Conservation (phyloP, 768 basidiomycete genomes). For the Naematelia aurantialba region DNA sequence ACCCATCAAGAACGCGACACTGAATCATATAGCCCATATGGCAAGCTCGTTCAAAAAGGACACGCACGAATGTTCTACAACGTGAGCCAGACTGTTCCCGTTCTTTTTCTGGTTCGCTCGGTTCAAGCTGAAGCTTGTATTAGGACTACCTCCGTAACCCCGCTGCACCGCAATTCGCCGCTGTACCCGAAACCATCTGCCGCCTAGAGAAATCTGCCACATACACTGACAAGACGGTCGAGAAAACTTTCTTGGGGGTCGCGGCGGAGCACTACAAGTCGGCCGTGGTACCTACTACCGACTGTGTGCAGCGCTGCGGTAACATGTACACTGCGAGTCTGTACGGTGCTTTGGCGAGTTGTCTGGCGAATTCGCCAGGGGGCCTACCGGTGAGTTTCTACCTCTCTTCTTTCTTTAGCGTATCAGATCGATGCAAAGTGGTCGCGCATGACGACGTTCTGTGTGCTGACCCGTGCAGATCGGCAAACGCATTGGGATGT, state of each 20-base stretch:
- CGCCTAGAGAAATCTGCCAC: constrained; percentile 64
- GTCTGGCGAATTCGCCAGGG: constrained; percentile 73
- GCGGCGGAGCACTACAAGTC: constrained; percentile 70
- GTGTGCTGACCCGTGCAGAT: constrained; percentile 12
- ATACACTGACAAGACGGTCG: constrained; percentile 87
- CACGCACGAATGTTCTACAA: constrained; percentile 71
- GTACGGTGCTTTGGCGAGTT: constrained; percentile 86
- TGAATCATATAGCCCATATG: constrained; percentile 68
- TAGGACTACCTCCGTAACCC: constrained; percentile 88
- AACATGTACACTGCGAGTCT: constrained; percentile 99
- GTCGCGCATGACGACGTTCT: too few species aligned
- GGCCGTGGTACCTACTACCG: constrained; percentile 76
- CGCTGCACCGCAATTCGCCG: constrained; percentile 58
- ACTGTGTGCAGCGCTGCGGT: constrained; percentile 82
- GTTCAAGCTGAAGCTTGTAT: neutral
- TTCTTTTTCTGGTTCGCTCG: neutral
- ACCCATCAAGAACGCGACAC: neutral
- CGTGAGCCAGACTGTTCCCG: constrained; percentile 21
- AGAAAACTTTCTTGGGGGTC: constrained; percentile 84
- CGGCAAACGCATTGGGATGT: constrained; percentile 85
- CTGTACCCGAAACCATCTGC: constrained; percentile 66
- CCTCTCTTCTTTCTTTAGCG: neutral
- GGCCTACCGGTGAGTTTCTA: constrained; percentile 51
- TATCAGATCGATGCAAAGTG: too few species aligned
- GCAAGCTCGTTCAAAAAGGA: constrained; percentile 97